phyloP scores from a whole-genome alignment of 2,329 filamentous ascomycete genomes.

The Tolypocladium ovalisporum region DNA sequence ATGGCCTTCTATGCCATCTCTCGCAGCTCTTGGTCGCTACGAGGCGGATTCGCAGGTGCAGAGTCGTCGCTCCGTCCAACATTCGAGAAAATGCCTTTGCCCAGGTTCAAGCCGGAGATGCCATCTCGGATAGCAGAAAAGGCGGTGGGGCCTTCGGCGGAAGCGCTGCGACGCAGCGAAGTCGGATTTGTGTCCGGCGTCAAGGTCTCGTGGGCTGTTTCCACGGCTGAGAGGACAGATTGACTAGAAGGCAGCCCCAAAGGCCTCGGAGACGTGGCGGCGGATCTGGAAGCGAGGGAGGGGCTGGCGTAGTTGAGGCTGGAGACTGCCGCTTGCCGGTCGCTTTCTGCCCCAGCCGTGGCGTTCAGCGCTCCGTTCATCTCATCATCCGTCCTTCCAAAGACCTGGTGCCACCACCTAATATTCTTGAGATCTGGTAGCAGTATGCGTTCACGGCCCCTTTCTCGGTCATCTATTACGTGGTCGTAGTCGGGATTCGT shows the following conservation, averaged over 20 bases:
- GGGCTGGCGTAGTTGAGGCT: slow-evolving; percentile 18
- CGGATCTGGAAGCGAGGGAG: slow-evolving; percentile 10
- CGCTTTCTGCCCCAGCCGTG: slow-evolving; percentile 38
- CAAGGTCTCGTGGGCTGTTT: slow-evolving; percentile 43
- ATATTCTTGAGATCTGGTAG: slow-evolving; percentile 68
- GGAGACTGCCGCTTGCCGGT: slow-evolving; percentile 24
- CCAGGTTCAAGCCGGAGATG: slow-evolving; percentile 35
- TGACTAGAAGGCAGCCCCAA: slow-evolving; percentile 28
- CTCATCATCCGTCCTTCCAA: slow-evolving; percentile 77
- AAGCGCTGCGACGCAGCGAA: slow-evolving; percentile 31
- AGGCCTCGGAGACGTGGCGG: slow-evolving; percentile 23
- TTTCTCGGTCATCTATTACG: slow-evolving; percentile 64
- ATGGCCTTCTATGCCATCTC: slow-evolving; percentile 36
- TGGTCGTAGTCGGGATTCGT: slow-evolving; percentile 69
- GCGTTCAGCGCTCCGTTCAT: slow-evolving; percentile 68
- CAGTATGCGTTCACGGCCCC: slow-evolving; percentile 72
- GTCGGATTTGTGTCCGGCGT: slow-evolving; percentile 28
- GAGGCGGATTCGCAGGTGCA: slow-evolving; percentile 10
- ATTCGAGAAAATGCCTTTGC: slow-evolving; percentile 31
- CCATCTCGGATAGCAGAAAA: slow-evolving; percentile 37
- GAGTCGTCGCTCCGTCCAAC: slow-evolving; percentile 16
- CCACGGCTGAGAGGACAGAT: slow-evolving; percentile 48
- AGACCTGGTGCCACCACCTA: slow-evolving; percentile 89
- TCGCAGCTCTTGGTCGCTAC: slow-evolving; percentile 30
- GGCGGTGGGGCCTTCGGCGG: slow-evolving; percentile 31